phyloP scores from a whole-genome alignment of 1,284 basidiomycete genomes.

The Trametes pubescens region DNA sequence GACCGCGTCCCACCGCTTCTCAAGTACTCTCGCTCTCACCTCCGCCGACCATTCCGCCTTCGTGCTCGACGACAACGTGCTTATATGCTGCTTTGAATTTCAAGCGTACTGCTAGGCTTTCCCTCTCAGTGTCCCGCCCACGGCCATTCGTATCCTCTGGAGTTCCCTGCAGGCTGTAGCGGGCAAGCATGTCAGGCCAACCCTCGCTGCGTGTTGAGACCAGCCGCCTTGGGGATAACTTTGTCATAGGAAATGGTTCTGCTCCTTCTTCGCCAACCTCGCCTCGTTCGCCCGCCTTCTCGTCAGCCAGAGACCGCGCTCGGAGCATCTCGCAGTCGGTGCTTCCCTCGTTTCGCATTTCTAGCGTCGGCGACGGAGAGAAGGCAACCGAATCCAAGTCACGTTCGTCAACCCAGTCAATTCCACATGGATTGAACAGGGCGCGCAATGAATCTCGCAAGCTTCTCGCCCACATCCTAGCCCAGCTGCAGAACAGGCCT shows the following conservation, averaged over 20 bases:
- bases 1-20: not conserved
- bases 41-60: not conserved
- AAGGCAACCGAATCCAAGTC: slow-evolving; percentile 23
- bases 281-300: slow-evolving; percentile 24
- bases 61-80: not conserved
- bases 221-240: slow-evolving; percentile 24
- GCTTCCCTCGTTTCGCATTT: slow-evolving; percentile 44
- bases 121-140: not conserved
- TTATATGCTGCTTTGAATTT: slow-evolving; percentile 4
- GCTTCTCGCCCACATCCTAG: slow-evolving; percentile 63
- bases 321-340: slow-evolving; percentile 42
- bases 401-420: slow-evolving; percentile 8
- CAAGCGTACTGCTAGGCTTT: not conserved
- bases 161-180: not conserved
- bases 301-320: slow-evolving; percentile 34
- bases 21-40: not conserved
- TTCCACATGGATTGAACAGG: slow-evolving; percentile 44
- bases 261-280: slow-evolving; percentile 16
- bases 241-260: slow-evolving; percentile 18
- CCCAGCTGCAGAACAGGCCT: slow-evolving; percentile 60
- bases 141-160: too few species aligned
- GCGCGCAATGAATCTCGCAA: slow-evolving; percentile 66
- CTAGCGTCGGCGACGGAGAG: slow-evolving; percentile 42
- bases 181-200: slow-evolving; percentile 17
- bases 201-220: slow-evolving; percentile 41